These are phyloP conservation scores for Pleurotus sapidus DNA, from an alignment of 768 basidiomycete genomes.

Conservation along the genomic window DNA sequence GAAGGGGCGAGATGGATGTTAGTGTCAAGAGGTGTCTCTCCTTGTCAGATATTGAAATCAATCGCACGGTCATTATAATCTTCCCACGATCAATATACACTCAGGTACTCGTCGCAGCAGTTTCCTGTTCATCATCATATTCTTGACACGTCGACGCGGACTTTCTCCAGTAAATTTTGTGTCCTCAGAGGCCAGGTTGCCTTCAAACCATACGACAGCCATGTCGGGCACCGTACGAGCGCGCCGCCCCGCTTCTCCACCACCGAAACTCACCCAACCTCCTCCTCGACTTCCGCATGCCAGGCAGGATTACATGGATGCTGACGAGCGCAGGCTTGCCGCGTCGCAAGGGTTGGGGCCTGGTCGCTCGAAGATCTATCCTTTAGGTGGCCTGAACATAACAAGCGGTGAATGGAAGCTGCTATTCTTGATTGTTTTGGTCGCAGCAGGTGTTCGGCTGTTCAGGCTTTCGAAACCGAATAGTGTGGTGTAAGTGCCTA, in stretches of 20 bases:
- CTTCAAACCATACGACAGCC: background rate
- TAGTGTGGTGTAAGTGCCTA: conserved; percentile 81
- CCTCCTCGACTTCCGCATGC: conserved; percentile 63
- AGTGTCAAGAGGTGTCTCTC: no score
- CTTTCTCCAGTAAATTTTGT: background rate
- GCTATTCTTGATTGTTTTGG: conserved; percentile 56
- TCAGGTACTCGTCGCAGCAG: no score
- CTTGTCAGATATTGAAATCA: no score
- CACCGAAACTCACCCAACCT: conserved; percentile 39
- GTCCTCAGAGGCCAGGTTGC: conserved; percentile 5
- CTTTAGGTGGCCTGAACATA: conserved; percentile 62
- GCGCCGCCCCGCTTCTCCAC: conserved; percentile 68
- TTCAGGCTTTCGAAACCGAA: conserved; percentile 83
- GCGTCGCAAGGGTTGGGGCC: conserved; percentile 65
- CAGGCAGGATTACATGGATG: conserved; percentile 66
- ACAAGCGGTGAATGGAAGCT: conserved; percentile 77
- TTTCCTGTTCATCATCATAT: background rate
- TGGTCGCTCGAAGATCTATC: conserved; percentile 39
- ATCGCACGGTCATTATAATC: no score
- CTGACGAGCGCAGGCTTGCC: conserved; percentile 67
- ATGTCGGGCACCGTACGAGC: conserved; percentile 59
- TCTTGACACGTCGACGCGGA: conserved; percentile 1
- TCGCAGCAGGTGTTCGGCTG: conserved; percentile 80
- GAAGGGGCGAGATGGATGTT: no score
- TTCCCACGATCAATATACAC: no score